Evolutionary conservation across 2,329 filamentous ascomycete species (phyloP), one percentile per base, ranked within the genome.

Genomic region (Tolypocladium ophioglossoides): DNA sequence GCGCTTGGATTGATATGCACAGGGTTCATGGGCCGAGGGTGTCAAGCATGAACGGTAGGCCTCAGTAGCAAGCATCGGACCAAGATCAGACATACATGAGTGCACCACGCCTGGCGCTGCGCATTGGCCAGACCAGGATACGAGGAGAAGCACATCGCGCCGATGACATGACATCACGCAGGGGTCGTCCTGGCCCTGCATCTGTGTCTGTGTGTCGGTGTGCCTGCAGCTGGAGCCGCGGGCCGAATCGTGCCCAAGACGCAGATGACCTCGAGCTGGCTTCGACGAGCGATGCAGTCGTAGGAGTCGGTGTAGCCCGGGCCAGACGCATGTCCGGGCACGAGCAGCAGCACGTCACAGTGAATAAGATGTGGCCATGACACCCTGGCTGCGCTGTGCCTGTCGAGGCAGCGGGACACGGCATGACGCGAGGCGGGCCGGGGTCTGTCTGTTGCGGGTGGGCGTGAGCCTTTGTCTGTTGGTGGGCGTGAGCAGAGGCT

Each of bases 231-330:
- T 52, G 1, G 27, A 20, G 44, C 8, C 14, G 44, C 44, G 44
- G 44, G 44, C 44, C 27, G 44, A 30, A 47, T 8, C 41, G 24
- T n/a, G 44, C 24, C 44, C 41, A 16, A 47, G 27, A 30, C 22
- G 24, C 24, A 30, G 3, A 24, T 10, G 22, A 8, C 8, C 44
- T 32, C 44, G 27, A 47, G 41, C 24, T 12, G 24, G 24, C 4
- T 1, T 32, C 14, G 41, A 47, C 11, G 41, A n/a, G 41, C 9
- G 41, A 48, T 18, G 44, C 44, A 14, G 27, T 20, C 16, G 27
- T 11, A 38, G n/a, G 20, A 51, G 50, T 52, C 50, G 53, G 53
- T 52, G 53, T 51, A 54, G 50, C 39, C 40, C 22, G n/a, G 41
- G 22, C 22, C 5, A 27, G 41, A 24, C 27, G 27, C 44, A 32